Conservation (phyloP, 2,329 filamentous ascomycete species). For the Amauroascus verrucosus region DNA sequence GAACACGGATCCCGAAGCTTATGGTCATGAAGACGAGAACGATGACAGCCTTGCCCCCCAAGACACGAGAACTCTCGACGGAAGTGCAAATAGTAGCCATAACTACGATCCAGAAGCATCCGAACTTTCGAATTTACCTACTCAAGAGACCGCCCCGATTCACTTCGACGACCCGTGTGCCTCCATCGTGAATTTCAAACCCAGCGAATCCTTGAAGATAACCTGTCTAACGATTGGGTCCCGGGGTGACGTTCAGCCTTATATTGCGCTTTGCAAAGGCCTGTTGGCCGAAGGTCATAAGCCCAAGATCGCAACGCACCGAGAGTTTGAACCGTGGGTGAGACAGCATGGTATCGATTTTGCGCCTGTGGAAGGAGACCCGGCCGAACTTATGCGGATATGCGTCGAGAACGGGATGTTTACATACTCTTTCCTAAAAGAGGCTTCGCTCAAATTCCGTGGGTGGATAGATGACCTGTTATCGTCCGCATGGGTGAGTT, state of each 20-base stretch:
- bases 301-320: conserved; percentile 80
- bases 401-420: conserved; percentile 98
- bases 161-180: conserved; percentile 81
- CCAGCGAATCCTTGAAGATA: conserved; percentile 63
- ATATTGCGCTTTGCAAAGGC: conserved; percentile 90
- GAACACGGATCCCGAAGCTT: not conserved
- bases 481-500: conserved; percentile 68
- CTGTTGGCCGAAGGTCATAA: conserved; percentile 78
- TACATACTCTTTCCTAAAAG: conserved; percentile 77
- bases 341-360: conserved; percentile 92
- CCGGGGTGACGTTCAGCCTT: conserved; percentile 90
- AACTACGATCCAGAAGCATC: conserved; percentile 22
- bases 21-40: not conserved
- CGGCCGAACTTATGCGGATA: conserved; percentile 85
- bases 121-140: conserved; percentile 24
- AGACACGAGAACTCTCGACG: not conserved
- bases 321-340: conserved; percentile 82
- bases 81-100: conserved; percentile 11
- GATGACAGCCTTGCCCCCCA: not conserved
- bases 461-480: conserved; percentile 91
- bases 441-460: conserved; percentile 78
- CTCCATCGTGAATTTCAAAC: conserved; percentile 86
- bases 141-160: conserved; percentile 48
- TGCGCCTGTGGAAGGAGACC: conserved; percentile 76
- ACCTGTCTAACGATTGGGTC: conserved; percentile 95